Base-by-base conservation (phyloP, 164 flowering plant genomes). In the Piper betle region DNA sequence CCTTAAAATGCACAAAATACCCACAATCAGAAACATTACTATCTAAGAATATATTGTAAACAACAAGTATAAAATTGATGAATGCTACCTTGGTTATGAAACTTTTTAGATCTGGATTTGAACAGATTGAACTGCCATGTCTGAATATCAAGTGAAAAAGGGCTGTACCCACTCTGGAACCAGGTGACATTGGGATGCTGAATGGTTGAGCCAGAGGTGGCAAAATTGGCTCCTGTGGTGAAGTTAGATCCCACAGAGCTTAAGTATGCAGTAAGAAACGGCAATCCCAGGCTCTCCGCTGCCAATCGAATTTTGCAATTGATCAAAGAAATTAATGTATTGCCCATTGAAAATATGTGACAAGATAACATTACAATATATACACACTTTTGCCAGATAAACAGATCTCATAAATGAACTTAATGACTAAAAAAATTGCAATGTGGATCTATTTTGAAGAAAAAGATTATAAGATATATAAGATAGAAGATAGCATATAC, bases 151-250 rank as follows among this genome's bases (percentile, higher is more conserved):
- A 81, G 63, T 16, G 90, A 79, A 50, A 84, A 38, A n/a, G 87
- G 87, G 57, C 87, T 84, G 67, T 61, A 76, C n/a, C 90, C 90
- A 58, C 72, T 58, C 48, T 81, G 80, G 9, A 64, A 59, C 0
- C 73, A 68, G 5, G 81, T 77, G 3, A 76, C 68, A 74, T 81
- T 78, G 37, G 73, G 90, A 4, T 74, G 81, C 58, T 82, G 68
- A 5, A 84, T 70, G 15, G 82, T 78, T 1, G 81, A 78, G 39
- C 63, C 78, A 1, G 78, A 72, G 0, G 78, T 74, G 4, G 74
- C 78, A 39, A 84, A 84, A 63, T 84, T 84, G 60, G 84, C 87
- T 58, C 90, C 90, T 55, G 78, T 79, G 33, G 62, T 82, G 78
- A 82, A 84, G 69, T 84, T 82, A 3, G 90, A 73, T 4, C 83